These are phyloP conservation scores for Aspergillus saccharolyticus DNA, from an alignment of 495 filamentous ascomycete species.

Conservation along the genomic window DNA sequence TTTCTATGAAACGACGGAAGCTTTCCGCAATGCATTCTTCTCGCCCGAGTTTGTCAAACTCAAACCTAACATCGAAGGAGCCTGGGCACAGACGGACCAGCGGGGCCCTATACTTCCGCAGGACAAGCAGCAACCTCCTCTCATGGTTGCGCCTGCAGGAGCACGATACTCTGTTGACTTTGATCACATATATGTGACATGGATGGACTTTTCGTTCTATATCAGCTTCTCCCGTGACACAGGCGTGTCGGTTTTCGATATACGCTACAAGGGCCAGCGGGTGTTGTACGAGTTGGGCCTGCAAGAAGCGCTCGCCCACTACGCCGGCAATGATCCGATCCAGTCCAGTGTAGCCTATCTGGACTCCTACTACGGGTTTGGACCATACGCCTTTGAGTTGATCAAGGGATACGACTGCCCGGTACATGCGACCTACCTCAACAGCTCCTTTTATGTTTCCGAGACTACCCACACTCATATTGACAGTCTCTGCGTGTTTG, in stretches of 20 bases:
- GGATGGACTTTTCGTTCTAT: constrained; percentile 20
- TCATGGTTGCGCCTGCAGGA: constrained; percentile 12
- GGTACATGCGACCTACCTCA: constrained; percentile 15
- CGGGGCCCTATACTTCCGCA: constrained; percentile 9
- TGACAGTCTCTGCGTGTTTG: constrained; percentile 17
- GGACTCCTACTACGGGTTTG: constrained; percentile 18
- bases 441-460: constrained; percentile 13
- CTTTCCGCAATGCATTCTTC: constrained; percentile 15
- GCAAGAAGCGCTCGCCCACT: constrained; percentile 17
- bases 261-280: constrained; percentile 15
- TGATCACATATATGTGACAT: constrained; percentile 14
- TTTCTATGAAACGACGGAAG: constrained; percentile 17
- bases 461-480: constrained; percentile 15
- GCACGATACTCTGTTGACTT: constrained; percentile 14
- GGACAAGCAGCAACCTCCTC: constrained; percentile 13
- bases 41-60: constrained; percentile 16
- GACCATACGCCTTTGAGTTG: constrained; percentile 13
- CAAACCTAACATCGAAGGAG: constrained; percentile 11
- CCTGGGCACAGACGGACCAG: constrained; percentile 17
- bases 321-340: constrained; percentile 15
- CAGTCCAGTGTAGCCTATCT: constrained; percentile 15
- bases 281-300: constrained; percentile 16
- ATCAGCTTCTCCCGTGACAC: constrained; percentile 15
- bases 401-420: constrained; percentile 19
- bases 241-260: constrained; percentile 15